A percentile compares a stretch with the other conserved stretches of the same genome.
Evolutionary conservation across 2,329 filamentous ascomycete genomes (phyloP).

Genomic region (Verticillium isaacii): DNA sequence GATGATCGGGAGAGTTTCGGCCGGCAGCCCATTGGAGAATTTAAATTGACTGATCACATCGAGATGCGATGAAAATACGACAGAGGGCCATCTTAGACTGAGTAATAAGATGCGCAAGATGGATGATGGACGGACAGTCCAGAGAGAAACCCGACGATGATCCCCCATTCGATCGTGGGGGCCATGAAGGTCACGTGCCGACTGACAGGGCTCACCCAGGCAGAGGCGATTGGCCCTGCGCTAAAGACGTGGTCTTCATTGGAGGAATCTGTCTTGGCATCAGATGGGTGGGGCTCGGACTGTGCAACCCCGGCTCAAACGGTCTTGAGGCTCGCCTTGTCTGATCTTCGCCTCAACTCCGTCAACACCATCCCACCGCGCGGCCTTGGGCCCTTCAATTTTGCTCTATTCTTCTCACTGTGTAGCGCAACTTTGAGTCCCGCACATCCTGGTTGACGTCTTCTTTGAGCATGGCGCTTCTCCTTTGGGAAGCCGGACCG

Average conservation of each 20-base stretch:
- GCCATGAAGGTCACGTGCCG: background rate
- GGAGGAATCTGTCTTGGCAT: background rate
- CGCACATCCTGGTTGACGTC: background rate
- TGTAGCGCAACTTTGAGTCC: background rate
- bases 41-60: too few relatives aligned
- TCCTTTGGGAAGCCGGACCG: background rate
- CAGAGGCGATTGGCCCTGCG: background rate
- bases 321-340: background rate
- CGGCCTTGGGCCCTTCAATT: background rate
- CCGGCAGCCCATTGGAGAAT: too few relatives aligned
- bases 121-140: too few relatives aligned
- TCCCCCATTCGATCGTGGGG: background rate
- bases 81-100: too few relatives aligned
- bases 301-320: background rate
- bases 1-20: too few relatives aligned
- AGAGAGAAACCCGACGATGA: background rate
- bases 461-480: background rate
- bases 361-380: background rate
- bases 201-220: background rate
- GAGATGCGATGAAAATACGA: too few relatives aligned
- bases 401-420: background rate
- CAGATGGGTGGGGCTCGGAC: background rate
- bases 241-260: background rate
- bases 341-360: conserved; percentile 2
- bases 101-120: too few relatives aligned